Percentiles rank a stretch among this genome's conserved stretches.
Conservation (phyloP, 345 rosid species). For the Murraya paniculata region DNA sequence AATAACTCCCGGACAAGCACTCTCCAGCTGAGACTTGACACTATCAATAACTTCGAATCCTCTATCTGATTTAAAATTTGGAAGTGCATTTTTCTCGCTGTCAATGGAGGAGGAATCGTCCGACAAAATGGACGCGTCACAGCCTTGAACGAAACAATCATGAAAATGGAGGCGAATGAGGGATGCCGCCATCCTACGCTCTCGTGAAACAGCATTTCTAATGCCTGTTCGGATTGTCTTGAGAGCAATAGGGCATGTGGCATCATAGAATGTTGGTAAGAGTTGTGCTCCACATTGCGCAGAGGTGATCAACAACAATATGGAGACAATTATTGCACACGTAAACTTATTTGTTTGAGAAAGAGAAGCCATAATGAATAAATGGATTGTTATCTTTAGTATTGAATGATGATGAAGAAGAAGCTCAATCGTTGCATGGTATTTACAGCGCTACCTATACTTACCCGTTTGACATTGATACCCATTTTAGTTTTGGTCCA, state of each 20-base stretch:
- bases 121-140: conserved; percentile 52
- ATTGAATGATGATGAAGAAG: too few species aligned
- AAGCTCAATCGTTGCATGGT: too few species aligned
- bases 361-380: too few species aligned
- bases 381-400: too few species aligned
- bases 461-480: too few species aligned
- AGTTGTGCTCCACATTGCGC: conserved; percentile 19
- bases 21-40: conserved; percentile 49
- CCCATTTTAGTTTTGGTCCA: too few species aligned
- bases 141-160: conserved; percentile 62
- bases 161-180: too few species aligned
- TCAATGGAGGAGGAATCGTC: conserved; percentile 27
- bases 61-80: background rate
- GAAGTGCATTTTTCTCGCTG: conserved; percentile 26
- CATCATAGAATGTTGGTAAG: conserved; percentile 45
- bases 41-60: conserved; percentile 23
- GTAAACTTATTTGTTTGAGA: too few species aligned
- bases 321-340: too few species aligned
- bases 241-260: conserved; percentile 46
- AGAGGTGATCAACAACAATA: too few species aligned
- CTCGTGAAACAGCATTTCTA: conserved; percentile 14
- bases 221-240: conserved; percentile 35
- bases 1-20: conserved; percentile 49
- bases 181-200: too few species aligned
- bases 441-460: too few species aligned